Conservation (phyloP, 805 yeast species). For the Danielia oregonensis region DNA sequence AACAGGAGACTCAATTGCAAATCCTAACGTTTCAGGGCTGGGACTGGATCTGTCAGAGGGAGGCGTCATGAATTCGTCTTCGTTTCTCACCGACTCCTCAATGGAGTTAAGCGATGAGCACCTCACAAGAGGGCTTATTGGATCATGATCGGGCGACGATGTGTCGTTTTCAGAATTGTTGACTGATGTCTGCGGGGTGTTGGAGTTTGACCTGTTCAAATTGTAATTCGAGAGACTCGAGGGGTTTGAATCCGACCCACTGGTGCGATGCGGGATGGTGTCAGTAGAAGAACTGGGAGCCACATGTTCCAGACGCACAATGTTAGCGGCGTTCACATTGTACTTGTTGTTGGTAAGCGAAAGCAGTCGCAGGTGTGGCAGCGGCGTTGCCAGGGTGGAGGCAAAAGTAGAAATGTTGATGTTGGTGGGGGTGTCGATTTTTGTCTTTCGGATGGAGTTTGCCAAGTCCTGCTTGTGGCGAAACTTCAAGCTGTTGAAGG, state of each 20-base stretch:
- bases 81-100: slow-evolving; percentile 7
- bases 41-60: neutral
- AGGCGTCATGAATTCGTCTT: too few species aligned
- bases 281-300: neutral
- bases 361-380: slow-evolving; percentile 7
- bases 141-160: slow-evolving; percentile 6
- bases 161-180: slow-evolving; percentile 15
- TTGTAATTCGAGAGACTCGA: slow-evolving; percentile 22
- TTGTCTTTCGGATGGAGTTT: slow-evolving; percentile 20
- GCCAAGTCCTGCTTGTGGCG: slow-evolving; percentile 18
- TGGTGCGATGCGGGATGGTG: neutral
- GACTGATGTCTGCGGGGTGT: slow-evolving; percentile 32
- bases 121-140: slow-evolving; percentile 5
- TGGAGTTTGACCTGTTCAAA: slow-evolving; percentile 21
- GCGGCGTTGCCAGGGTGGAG: slow-evolving; percentile 1
- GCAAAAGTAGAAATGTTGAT: slow-evolving; percentile 8
- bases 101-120: slow-evolving; percentile 9
- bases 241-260: slow-evolving; percentile 18
- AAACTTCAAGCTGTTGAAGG: slow-evolving; percentile 17
- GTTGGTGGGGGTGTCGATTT: slow-evolving; percentile 25
- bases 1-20: neutral
- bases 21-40: neutral
- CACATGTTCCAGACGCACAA: slow-evolving; percentile 14
- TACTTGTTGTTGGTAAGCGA: slow-evolving; percentile 16
- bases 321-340: slow-evolving; percentile 14